Base-by-base conservation (phyloP, 2,329 filamentous ascomycete genomes). In the Colletotrichum kahawae region DNA sequence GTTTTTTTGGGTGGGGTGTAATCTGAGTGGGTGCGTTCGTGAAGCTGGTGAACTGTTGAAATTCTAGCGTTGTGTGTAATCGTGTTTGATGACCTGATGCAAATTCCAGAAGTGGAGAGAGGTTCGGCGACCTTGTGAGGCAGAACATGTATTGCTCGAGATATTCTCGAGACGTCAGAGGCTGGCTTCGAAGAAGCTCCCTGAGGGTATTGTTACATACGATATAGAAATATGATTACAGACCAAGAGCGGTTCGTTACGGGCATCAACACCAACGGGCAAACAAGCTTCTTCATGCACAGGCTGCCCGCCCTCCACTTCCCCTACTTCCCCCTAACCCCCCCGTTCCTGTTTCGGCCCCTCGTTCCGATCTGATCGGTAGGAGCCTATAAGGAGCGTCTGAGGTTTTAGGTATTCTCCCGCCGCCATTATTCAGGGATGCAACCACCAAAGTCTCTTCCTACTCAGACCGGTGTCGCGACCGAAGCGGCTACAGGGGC, bases 321-420 rank as follows among this genome's bases (percentile, higher is more conserved):
- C 57, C 57, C 31, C 57, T 21, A 62, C 57, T 7, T 34, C 5
- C 13, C 67, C 12, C 54, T 29, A 60, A 60, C 12, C 27, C 27
- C 69, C 38, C 62, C 27, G 27, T 51, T 64, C 69, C 56, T 67
- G 73, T 75, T 72, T 73, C 73, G 63, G 73, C 36, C 8, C 34
- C 31, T 29, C 21, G 10, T 70, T 63, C 43, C 64, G 64, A 72
- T 73, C 73, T 63, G 48, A 64, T 75, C 72, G 69, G 72, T 48
- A 24, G 57, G 34, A 75, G 69, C 72, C 54, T 71, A 72, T 14
- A 24, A 14, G 21, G 63, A 29, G 29, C 54, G 71, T 71, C 69
- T 59, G 21, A 63, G 34, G 57, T 18, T 62, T 65, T 48, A 62
- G 24, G 33, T 36, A 29, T 43, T 62, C 34, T 67, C 18, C 38